Evolutionary conservation across 129 eudicot species (phyloP).

Genomic region (Gnaphalium uliginosum): DNA sequence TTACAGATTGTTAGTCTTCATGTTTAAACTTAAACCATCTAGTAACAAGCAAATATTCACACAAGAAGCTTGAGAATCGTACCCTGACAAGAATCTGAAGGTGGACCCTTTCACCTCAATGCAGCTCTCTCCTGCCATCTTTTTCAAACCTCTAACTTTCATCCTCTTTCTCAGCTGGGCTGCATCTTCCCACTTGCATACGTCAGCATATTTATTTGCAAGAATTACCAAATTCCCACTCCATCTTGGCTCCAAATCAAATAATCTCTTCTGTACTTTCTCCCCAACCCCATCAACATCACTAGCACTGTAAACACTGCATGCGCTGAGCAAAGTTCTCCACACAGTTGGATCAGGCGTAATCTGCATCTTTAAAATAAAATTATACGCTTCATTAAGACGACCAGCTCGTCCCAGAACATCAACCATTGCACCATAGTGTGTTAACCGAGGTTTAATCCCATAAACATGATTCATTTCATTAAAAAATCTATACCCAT

Average conservation of each 20-base stretch:
- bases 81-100: conserved; percentile 54
- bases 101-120: conserved; percentile 55
- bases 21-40: conserved; percentile 49
- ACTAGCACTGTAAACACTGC: conserved; percentile 47
- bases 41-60: conserved; percentile 43
- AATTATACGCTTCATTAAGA: conserved; percentile 57
- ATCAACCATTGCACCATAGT: conserved; percentile 86
- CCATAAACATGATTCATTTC: conserved; percentile 54
- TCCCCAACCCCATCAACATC: conserved; percentile 49
- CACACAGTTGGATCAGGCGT: conserved; percentile 57
- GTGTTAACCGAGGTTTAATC: conserved; percentile 59
- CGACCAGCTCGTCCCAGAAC: conserved; percentile 62
- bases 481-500: conserved; percentile 45
- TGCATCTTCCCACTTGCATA: conserved; percentile 63
- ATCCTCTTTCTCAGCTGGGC: conserved; percentile 46
- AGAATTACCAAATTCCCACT: conserved; percentile 70
- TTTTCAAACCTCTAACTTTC: conserved; percentile 55
- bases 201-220: conserved; percentile 67
- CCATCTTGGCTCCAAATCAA: conserved; percentile 68
- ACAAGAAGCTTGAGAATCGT: conserved; percentile 40
- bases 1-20: conserved; percentile 29
- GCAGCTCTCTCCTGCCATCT: conserved; percentile 63
- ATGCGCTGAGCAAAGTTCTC: conserved; percentile 70
- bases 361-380: conserved; percentile 53
- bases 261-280: conserved; percentile 43